These are phyloP conservation scores for Saccharata proteae DNA, from an alignment of 2,329 filamentous ascomycete genomes.

Conservation along the genomic window DNA sequence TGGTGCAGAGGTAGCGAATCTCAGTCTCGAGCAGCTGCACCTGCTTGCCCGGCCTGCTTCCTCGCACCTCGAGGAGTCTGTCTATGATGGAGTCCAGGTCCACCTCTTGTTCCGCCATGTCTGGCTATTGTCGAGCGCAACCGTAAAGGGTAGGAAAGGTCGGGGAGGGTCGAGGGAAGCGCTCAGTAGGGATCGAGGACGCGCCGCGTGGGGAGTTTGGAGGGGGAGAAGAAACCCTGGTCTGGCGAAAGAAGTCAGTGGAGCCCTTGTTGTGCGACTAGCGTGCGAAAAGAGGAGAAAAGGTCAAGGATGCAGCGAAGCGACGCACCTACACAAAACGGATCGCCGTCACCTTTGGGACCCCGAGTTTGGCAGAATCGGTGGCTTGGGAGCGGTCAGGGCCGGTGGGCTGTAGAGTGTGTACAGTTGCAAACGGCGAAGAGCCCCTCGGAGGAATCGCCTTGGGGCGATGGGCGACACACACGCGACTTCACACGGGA, in stretches of 20 bases:
- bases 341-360: slow-evolving; percentile 7
- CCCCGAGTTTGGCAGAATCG: slow-evolving; percentile 8
- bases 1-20: slow-evolving; percentile 95
- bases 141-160: slow-evolving; percentile 5
- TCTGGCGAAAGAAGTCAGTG: slow-evolving; percentile 5
- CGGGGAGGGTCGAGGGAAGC: slow-evolving; percentile 4
- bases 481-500: slow-evolving; percentile 20
- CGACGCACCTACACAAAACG: slow-evolving; percentile 4
- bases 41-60: slow-evolving; percentile 95
- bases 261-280: slow-evolving; percentile 8
- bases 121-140: slow-evolving; percentile 26
- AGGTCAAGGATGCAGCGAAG: slow-evolving; percentile 5
- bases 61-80: slow-evolving; percentile 90
- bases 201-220: slow-evolving; percentile 6
- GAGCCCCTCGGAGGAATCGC: slow-evolving; percentile 28
- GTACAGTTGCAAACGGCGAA: slow-evolving; percentile 21
- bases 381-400: slow-evolving; percentile 6
- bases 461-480: slow-evolving; percentile 20
- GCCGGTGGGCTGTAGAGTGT: too few species aligned
- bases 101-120: slow-evolving; percentile 78
- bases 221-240: slow-evolving; percentile 9
- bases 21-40: slow-evolving; percentile 93
- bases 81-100: slow-evolving; percentile 99
- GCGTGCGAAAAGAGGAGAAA: slow-evolving; percentile 5
- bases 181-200: slow-evolving; percentile 7